Evolutionary conservation across 2,329 filamentous ascomycete genomes (phyloP).

Genomic region (Trichoderma sp.): DNA sequence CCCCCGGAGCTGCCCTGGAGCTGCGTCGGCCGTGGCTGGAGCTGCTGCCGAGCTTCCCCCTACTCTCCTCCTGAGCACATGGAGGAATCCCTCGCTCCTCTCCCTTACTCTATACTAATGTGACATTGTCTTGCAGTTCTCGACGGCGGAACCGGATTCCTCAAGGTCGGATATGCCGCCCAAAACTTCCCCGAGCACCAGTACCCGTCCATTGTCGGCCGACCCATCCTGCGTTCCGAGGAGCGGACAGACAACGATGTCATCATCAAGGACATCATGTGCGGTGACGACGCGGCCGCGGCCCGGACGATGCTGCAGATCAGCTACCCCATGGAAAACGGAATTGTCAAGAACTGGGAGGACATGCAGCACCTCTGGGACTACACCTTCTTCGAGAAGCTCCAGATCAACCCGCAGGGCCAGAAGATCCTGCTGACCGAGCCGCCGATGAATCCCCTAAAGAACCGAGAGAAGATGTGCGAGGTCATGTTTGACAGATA

Average conservation of each 20-base stretch:
- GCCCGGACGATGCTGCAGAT: constrained; percentile 97
- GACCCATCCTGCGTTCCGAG: constrained; percentile 94
- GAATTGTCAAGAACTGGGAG: constrained; percentile 99
- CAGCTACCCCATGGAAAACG: constrained; percentile 99
- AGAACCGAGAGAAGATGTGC: constrained; percentile 96
- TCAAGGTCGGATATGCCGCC: constrained; percentile 98
- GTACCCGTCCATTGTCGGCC: constrained; percentile 96
- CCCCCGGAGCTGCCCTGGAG: neutral
- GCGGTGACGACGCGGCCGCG: constrained; percentile 94
- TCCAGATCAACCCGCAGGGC: constrained; percentile 84
- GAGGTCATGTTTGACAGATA: constrained; percentile 99
- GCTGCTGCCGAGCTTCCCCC: constrained; percentile 17
- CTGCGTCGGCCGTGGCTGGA: neutral
- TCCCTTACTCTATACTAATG: neutral
- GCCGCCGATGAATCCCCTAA: constrained; percentile 95
- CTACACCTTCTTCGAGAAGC: constrained; percentile 97
- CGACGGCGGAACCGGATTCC: constrained; percentile 98
- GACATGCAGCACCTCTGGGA: constrained; percentile 99
- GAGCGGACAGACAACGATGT: constrained; percentile 64
- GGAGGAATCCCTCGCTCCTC: neutral
- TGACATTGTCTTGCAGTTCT: constrained; percentile 64
- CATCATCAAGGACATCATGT: constrained; percentile 98
- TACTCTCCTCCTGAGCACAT: neutral
- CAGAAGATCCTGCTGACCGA: constrained; percentile 98
- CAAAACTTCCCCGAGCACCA: constrained; percentile 99